phyloP scores from a whole-genome alignment of 2,329 filamentous ascomycete genomes.

The Fusarium kyushuense region DNA sequence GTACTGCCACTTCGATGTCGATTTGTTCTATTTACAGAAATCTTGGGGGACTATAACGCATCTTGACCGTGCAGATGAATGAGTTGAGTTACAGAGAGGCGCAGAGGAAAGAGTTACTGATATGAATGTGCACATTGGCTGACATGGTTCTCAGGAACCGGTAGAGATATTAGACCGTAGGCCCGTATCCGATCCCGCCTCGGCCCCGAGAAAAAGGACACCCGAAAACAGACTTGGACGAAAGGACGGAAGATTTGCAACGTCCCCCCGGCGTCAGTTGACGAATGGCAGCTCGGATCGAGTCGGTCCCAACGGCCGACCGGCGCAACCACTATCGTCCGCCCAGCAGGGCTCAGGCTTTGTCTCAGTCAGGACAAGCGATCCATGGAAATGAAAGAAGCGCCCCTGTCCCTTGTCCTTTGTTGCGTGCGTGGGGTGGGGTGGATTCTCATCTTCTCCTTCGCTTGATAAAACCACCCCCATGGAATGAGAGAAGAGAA shows the following conservation, averaged over 20 bases:
- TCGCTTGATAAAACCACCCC: not conserved
- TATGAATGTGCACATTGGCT: not conserved
- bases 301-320: conserved; percentile 38
- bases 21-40: not conserved
- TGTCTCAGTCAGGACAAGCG: conserved; percentile 5
- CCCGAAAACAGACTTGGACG: conserved; percentile 26
- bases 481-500: not conserved
- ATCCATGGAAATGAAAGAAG: conserved; percentile 9
- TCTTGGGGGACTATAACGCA: too few species aligned
- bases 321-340: conserved; percentile 30
- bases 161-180: conserved; percentile 10
- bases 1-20: not conserved
- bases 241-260: conserved; percentile 31
- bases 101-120: not conserved
- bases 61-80: not conserved
- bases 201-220: conserved; percentile 24
- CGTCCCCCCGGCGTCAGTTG: conserved; percentile 16
- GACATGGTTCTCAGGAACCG: conserved; percentile 8
- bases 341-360: conserved; percentile 37
- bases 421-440: not conserved
- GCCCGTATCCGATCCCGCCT: conserved; percentile 16
- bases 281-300: conserved; percentile 39
- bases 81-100: not conserved
- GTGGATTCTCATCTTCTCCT: not conserved
- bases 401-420: not conserved